phyloP scores from a whole-genome alignment of 1,139 yeast species.

The Geotrichum histeridarum region DNA sequence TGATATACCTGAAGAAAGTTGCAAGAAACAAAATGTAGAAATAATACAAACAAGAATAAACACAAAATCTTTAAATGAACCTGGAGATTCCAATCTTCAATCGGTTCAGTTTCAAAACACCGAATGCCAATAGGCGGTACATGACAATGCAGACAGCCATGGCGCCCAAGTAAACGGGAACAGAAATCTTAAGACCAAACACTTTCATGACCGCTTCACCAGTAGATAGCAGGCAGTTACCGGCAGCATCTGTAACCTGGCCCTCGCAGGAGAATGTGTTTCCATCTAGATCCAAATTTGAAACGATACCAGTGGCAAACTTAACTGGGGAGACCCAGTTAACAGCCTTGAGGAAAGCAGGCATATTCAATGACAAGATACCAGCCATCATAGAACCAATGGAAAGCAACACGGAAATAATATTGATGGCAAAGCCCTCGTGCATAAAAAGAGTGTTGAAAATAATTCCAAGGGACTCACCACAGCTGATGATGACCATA shows the following conservation, averaged over 20 bases:
- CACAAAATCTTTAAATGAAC: constrained; percentile 9
- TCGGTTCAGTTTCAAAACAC: constrained; percentile 28
- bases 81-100: constrained; percentile 27
- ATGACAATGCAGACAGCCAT: constrained; percentile 36
- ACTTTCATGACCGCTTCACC: constrained; percentile 49
- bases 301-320: constrained; percentile 56
- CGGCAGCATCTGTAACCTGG: constrained; percentile 31
- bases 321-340: constrained; percentile 72
- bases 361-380: constrained; percentile 73
- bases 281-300: constrained; percentile 45
- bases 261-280: constrained; percentile 43
- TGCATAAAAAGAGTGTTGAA: constrained; percentile 71
- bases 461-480: constrained; percentile 77
- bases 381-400: constrained; percentile 83
- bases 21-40: not conserved
- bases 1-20: not conserved
- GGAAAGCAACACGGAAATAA: constrained; percentile 58
- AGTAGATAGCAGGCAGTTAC: constrained; percentile 44
- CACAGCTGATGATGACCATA: constrained; percentile 59
- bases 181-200: constrained; percentile 42
- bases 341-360: constrained; percentile 58
- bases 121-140: constrained; percentile 39
- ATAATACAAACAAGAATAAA: not conserved
- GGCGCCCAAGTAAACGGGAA: constrained; percentile 35
- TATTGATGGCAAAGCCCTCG: constrained; percentile 72